Percentiles rank a stretch among this genome's conserved stretches.
phyloP scores from a whole-genome alignment of 192 early-diverging fungal species.

The Umbelopsis sp. region DNA sequence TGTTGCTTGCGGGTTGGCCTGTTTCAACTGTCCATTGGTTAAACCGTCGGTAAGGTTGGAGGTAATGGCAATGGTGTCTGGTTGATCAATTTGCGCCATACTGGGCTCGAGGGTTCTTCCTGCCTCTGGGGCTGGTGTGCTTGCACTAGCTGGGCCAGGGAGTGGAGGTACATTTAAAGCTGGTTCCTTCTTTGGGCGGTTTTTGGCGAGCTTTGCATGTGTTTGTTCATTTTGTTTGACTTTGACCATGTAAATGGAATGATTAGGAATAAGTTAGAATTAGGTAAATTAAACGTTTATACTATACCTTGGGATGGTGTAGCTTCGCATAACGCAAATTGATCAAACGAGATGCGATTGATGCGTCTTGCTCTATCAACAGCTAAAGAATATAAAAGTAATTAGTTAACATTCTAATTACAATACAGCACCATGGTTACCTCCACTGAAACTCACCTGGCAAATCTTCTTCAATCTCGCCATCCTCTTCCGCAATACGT shows the following conservation, averaged over 20 bases:
- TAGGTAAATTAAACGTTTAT: conserved; percentile 46
- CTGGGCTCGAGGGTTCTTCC: not conserved
- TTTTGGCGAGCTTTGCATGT: conserved; percentile 30
- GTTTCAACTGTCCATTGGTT: not conserved
- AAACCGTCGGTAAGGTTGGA: not conserved
- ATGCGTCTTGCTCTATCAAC: conserved; percentile 88
- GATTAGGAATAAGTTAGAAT: conserved; percentile 1
- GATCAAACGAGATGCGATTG: conserved; percentile 83
- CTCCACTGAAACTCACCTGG: conserved; percentile 58
- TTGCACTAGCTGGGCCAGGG: not conserved
- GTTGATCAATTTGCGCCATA: conserved; percentile 19
- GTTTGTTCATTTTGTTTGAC: conserved; percentile 42
- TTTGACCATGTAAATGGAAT: conserved; percentile 3
- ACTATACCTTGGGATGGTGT: conserved; percentile 70
- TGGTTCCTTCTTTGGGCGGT: conserved; percentile 25
- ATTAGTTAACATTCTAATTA: not conserved
- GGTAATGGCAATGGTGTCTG: conserved; percentile 16
- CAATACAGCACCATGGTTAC: not conserved
- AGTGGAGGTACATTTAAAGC: not conserved
- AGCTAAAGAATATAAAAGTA: conserved; percentile 46
- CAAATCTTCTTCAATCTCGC: conserved; percentile 95
- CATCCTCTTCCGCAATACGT: conserved; percentile 94
- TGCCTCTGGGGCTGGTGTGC: not conserved
- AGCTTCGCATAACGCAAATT: conserved; percentile 87
- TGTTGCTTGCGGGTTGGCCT: not conserved